These are phyloP conservation scores for Xanthoconium purpureum DNA, from an alignment of 768 basidiomycete species.

Conservation along the genomic window DNA sequence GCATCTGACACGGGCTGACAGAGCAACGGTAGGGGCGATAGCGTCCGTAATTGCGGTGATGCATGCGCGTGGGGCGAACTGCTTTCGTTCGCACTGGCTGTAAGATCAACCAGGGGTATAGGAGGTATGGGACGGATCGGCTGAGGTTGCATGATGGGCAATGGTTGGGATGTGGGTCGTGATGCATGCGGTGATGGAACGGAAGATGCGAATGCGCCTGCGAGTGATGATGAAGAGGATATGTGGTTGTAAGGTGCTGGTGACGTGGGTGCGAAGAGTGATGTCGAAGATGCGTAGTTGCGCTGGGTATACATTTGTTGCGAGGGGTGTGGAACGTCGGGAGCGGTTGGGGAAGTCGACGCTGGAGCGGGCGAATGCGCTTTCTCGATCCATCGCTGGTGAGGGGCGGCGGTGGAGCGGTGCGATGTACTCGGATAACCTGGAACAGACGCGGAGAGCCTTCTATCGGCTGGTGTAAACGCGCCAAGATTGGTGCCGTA, in stretches of 20 bases:
- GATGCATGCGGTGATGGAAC: slow-evolving; percentile 12
- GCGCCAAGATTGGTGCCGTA: slow-evolving; percentile 7
- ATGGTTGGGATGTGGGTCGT: slow-evolving; percentile 10
- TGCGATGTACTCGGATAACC: slow-evolving; percentile 29
- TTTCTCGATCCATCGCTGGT: slow-evolving; percentile 20
- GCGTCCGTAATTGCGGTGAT: slow-evolving; percentile 6
- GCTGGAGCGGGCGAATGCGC: slow-evolving; percentile 8
- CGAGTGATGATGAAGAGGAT: slow-evolving; percentile 23
- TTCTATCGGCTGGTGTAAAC: slow-evolving; percentile 25
- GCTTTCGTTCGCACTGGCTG: slow-evolving; percentile 20
- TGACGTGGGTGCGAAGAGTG: slow-evolving; percentile 19
- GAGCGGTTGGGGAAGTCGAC: slow-evolving; percentile 1
- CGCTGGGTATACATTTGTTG: slow-evolving; percentile 25
- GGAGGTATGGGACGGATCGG: slow-evolving; percentile 35
- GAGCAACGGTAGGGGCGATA: slow-evolving; percentile 32
- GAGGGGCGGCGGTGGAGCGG: slow-evolving; percentile 7
- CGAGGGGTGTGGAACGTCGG: slow-evolving; percentile 18
- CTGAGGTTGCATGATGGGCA: slow-evolving; percentile 34
- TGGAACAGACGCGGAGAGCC: slow-evolving; percentile 32
- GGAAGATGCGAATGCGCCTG: slow-evolving; percentile 25
- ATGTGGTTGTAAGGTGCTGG: slow-evolving; percentile 20
- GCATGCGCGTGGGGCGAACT: not conserved
- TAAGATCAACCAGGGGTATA: slow-evolving; percentile 30
- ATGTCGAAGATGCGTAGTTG: slow-evolving; percentile 15
- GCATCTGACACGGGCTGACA: slow-evolving; percentile 35